A percentile compares a stretch with the other conserved stretches of the same genome.
Evolutionary conservation across 257 asterid species (phyloP).

Genomic region (Scutellaria galericulata): DNA sequence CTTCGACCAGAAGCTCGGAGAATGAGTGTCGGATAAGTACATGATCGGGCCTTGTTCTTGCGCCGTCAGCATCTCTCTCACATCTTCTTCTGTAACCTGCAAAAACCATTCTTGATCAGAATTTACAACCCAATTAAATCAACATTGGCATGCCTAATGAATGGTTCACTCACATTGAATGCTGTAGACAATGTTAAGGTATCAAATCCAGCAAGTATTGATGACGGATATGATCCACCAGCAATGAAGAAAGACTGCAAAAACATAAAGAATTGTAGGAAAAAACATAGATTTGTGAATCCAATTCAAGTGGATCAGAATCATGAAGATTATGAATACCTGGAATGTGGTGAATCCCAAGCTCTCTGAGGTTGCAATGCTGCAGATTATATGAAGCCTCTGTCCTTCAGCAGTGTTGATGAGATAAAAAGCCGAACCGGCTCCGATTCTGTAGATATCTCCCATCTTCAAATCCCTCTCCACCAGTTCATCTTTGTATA

Average conservation of each 20-base stretch:
- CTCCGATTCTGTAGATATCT: slow-evolving; percentile 69
- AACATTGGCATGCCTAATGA: too few species aligned
- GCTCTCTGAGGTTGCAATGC: slow-evolving; percentile 65
- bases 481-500: slow-evolving; percentile 71
- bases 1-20: slow-evolving; percentile 58
- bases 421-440: slow-evolving; percentile 86
- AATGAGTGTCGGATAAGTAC: slow-evolving; percentile 40
- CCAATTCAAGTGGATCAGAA: too few species aligned
- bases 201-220: slow-evolving; percentile 84
- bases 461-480: slow-evolving; percentile 68
- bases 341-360: slow-evolving; percentile 59
- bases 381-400: slow-evolving; percentile 71
- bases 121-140: neutral
- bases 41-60: slow-evolving; percentile 66
- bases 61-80: slow-evolving; percentile 48
- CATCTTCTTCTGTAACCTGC: slow-evolving; percentile 62
- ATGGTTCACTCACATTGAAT: slow-evolving; percentile 60
- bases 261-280: neutral
- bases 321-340: slow-evolving; percentile 39
- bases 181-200: slow-evolving; percentile 66
- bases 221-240: slow-evolving; percentile 79
- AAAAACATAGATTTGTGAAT: neutral
- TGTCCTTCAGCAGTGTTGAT: slow-evolving; percentile 66
- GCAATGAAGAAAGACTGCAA: slow-evolving; percentile 80
- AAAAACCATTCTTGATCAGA: neutral